Percentiles rank a stretch among this genome's conserved stretches.
These are phyloP conservation scores for Brasenia schreberi DNA, from an alignment of 164 flowering plant species.

Conservation along the genomic window DNA sequence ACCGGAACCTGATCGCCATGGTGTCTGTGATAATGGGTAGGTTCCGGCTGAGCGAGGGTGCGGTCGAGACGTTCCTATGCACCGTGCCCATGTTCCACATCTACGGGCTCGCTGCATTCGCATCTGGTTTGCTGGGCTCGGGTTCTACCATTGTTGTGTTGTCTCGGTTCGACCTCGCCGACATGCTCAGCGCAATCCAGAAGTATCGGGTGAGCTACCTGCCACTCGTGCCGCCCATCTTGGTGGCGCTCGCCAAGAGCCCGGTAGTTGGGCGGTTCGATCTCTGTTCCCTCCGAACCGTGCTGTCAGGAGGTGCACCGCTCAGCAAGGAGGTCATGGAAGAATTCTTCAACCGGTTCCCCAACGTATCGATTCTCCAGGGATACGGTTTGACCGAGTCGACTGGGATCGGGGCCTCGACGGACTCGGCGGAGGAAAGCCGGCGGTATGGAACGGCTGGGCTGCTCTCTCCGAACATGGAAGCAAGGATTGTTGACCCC, in stretches of 20 bases:
- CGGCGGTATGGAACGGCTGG: constrained; percentile 79
- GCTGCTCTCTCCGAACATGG: constrained; percentile 50
- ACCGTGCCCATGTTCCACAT: constrained; percentile 94
- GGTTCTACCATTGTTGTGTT: constrained; percentile 49
- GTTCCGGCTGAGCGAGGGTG: constrained; percentile 18
- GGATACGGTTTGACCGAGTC: constrained; percentile 87
- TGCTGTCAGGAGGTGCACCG: constrained; percentile 76
- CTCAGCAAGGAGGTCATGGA: constrained; percentile 70
- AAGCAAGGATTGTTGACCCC: constrained; percentile 68
- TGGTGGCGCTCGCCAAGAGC: constrained; percentile 36
- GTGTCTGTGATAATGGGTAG: constrained; percentile 32
- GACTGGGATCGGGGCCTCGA: constrained; percentile 70
- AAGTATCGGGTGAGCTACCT: constrained; percentile 33
- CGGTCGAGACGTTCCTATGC: constrained; percentile 37
- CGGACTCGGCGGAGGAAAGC: constrained; percentile 77
- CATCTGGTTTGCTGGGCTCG: constrained; percentile 33
- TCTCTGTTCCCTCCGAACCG: constrained; percentile 31
- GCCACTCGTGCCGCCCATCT: constrained; percentile 57
- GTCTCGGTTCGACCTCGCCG: constrained; percentile 42
- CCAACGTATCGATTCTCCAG: constrained; percentile 36
- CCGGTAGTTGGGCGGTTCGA: constrained; percentile 28
- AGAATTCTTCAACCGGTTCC: constrained; percentile 52
- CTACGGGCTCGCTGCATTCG: constrained; percentile 66
- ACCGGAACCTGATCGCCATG: constrained; percentile 61
- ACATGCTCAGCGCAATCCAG: constrained; percentile 34